These are phyloP conservation scores for Sporothrix dimorphospora DNA, from an alignment of 2,329 filamentous ascomycete species.

Conservation along the genomic window DNA sequence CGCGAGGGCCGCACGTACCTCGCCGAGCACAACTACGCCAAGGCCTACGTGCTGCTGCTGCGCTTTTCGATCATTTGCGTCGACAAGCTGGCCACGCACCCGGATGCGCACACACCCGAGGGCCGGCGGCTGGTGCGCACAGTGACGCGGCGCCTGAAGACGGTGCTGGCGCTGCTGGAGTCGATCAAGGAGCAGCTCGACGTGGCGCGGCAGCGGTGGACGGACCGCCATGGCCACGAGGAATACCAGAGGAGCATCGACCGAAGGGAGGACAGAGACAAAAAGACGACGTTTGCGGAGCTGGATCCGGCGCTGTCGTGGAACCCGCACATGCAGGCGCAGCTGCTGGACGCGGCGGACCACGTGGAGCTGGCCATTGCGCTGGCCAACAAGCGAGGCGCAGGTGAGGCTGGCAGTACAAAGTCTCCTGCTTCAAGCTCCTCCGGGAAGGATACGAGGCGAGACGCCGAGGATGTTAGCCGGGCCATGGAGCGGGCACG, in stretches of 20 bases:
- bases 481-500: conserved; percentile 59
- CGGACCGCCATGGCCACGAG: conserved; percentile 40
- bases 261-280: conserved; percentile 35
- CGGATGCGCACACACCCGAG: conserved; percentile 69
- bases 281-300: conserved; percentile 52
- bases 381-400: conserved; percentile 72
- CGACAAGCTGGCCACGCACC: conserved; percentile 73
- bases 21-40: conserved; percentile 80
- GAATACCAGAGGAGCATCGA: not conserved
- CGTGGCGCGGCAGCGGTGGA: conserved; percentile 65
- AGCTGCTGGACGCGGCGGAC: conserved; percentile 69
- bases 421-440: not conserved
- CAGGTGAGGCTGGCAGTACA: not conserved
- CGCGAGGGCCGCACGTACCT: conserved; percentile 88
- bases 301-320: conserved; percentile 63
- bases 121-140: conserved; percentile 64
- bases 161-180: conserved; percentile 73
- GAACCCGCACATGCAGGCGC: conserved; percentile 47
- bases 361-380: conserved; percentile 77
- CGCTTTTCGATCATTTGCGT: conserved; percentile 86
- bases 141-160: conserved; percentile 53
- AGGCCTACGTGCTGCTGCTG: conserved; percentile 89
- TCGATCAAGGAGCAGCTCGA: conserved; percentile 77
- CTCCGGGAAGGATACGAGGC: not conserved
- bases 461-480: conserved; percentile 35